phyloP scores from a whole-genome alignment of 345 rosid genomes.

The Excoecaria cochinchinensis region DNA sequence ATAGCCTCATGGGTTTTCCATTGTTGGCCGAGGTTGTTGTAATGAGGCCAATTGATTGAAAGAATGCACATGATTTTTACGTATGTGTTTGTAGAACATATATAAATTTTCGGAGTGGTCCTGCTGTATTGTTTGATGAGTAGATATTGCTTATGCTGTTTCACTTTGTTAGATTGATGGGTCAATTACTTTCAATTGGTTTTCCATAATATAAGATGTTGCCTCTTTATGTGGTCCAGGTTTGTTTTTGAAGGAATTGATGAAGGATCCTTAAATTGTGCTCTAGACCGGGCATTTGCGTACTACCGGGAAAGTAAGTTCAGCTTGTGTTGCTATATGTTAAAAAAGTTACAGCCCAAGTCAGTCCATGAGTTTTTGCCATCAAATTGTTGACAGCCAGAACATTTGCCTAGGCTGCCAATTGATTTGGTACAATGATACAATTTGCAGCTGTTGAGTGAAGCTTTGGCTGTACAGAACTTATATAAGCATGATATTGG shows the following conservation, averaged over 20 bases:
- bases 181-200: neutral
- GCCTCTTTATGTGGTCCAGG: constrained; percentile 23
- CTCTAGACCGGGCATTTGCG: constrained; percentile 54
- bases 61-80: neutral
- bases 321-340: neutral
- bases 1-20: neutral
- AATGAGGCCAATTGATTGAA: neutral
- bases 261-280: constrained; percentile 47
- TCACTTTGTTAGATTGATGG: neutral
- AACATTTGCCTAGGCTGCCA: too few species aligned
- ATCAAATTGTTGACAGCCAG: neutral
- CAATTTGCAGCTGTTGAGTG: too few species aligned
- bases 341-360: neutral
- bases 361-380: neutral
- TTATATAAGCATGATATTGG: too few species aligned
- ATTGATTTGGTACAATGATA: too few species aligned
- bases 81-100: neutral
- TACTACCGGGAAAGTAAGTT: constrained; percentile 46
- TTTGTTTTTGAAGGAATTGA: constrained; percentile 61
- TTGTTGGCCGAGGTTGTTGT: neutral
- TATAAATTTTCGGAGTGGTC: neutral
- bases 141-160: neutral
- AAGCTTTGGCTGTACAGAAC: too few species aligned
- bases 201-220: neutral
- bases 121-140: neutral